phyloP scores from a whole-genome alignment of 805 yeast species.

The Teunomyces tritomae region DNA sequence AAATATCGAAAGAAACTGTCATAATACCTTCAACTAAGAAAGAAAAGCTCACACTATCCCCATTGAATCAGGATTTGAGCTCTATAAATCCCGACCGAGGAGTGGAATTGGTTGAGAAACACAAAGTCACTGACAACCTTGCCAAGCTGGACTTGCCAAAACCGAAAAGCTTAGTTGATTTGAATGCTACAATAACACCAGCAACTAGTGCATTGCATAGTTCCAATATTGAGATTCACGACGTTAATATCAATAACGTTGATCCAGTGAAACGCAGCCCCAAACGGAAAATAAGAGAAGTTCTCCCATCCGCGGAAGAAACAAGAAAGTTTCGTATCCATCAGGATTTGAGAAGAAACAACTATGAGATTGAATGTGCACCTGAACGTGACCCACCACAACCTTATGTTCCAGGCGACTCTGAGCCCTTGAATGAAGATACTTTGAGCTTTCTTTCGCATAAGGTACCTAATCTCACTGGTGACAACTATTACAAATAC shows the following conservation, averaged over 20 bases:
- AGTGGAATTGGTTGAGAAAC: slow-evolving; percentile 10
- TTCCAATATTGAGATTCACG: slow-evolving; percentile 12
- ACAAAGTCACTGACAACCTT: slow-evolving; percentile 4
- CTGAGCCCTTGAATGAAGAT: slow-evolving; percentile 36
- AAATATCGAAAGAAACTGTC: background rate
- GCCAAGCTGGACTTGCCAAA: slow-evolving; percentile 2
- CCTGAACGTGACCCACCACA: slow-evolving; percentile 38
- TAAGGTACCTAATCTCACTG: slow-evolving; percentile 16
- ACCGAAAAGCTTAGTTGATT: background rate
- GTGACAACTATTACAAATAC: slow-evolving; percentile 13
- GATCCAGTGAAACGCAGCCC: slow-evolving; percentile 29
- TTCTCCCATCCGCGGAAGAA: background rate
- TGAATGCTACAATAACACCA: slow-evolving; percentile 13
- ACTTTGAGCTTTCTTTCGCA: slow-evolving; percentile 23
- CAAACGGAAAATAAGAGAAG: background rate
- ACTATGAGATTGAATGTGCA: slow-evolving; percentile 47
- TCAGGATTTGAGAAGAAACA: background rate
- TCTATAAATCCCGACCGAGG: background rate
- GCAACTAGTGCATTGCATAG: slow-evolving; percentile 21
- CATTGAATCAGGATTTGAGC: slow-evolving; percentile 1
- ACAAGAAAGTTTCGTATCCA: background rate
- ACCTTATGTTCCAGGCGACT: slow-evolving; percentile 45
- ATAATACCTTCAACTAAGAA: background rate
- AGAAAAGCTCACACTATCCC: background rate
- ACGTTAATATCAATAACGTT: slow-evolving; percentile 13